phyloP scores from a whole-genome alignment of 805 yeast species.

The Millerago galiae region DNA sequence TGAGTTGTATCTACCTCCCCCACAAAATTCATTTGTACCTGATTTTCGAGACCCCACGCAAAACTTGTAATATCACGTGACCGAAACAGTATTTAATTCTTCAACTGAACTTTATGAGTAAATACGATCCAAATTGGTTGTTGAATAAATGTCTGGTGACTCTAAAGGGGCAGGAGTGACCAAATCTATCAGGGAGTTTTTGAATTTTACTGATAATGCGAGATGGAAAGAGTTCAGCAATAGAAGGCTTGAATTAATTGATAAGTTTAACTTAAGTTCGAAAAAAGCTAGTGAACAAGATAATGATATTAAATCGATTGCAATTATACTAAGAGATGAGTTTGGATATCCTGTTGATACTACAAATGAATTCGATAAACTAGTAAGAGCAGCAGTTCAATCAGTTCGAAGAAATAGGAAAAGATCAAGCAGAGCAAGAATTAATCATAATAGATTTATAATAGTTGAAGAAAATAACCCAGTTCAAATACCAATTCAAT shows the following conservation, averaged over 20 bases:
- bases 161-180: constrained; percentile 31
- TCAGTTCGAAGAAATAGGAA: constrained; percentile 85
- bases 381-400: constrained; percentile 91
- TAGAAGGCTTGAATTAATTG: constrained; percentile 82
- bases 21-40: too few species aligned
- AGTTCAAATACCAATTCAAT: too few species aligned
- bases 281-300: constrained; percentile 93
- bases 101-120: too few species aligned
- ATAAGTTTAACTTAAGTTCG: constrained; percentile 50
- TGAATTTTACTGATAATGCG: constrained; percentile 74
- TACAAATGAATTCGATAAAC: constrained; percentile 72
- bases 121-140: too few species aligned
- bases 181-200: constrained; percentile 36
- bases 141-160: not conserved
- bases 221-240: constrained; percentile 91
- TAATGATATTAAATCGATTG: constrained; percentile 69
- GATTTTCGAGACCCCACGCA: too few species aligned
- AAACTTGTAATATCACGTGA: too few species aligned
- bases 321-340: constrained; percentile 69
- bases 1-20: too few species aligned
- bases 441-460: constrained; percentile 17
- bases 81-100: too few species aligned
- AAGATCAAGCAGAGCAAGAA: constrained; percentile 35
- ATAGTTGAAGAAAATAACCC: constrained; percentile 12
- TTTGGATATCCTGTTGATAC: constrained; percentile 59